Percentiles rank a stretch among this genome's conserved stretches.
phyloP scores from a whole-genome alignment of 2,329 filamentous ascomycete species.

The Mollisia scopiformis region DNA sequence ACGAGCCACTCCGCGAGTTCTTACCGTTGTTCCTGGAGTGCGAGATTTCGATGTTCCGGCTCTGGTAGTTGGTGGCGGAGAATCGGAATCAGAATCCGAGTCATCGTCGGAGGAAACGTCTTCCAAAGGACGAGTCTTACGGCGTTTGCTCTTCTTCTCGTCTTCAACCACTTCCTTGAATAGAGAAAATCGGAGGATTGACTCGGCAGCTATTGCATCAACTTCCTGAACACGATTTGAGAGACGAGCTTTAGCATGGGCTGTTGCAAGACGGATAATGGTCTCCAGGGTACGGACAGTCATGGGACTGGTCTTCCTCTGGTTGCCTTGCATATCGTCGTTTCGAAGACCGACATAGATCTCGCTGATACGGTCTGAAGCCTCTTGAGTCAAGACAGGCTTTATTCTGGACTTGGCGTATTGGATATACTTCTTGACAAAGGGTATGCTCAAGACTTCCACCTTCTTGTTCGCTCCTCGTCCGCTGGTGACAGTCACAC shows the following conservation, averaged over 20 bases:
- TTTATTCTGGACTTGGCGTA: conserved; percentile 93
- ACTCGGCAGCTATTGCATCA: conserved; percentile 85
- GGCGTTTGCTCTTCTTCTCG: conserved; percentile 81
- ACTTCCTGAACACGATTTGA: conserved; percentile 87
- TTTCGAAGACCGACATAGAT: conserved; percentile 93
- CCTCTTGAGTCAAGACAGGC: conserved; percentile 87
- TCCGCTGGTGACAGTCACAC: conserved; percentile 76
- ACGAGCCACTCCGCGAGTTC: conserved; percentile 36
- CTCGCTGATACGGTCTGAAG: conserved; percentile 87
- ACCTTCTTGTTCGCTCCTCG: conserved; percentile 75
- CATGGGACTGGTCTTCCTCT: conserved; percentile 90
- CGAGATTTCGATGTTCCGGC: conserved; percentile 37
- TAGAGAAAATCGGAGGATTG: conserved; percentile 88
- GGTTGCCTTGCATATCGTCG: conserved; percentile 93
- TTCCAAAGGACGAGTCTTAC: conserved; percentile 65
- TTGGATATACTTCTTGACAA: conserved; percentile 99
- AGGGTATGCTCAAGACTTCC: conserved; percentile 92
- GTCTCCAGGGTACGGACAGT: conserved; percentile 97
- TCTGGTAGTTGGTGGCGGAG: conserved; percentile 31
- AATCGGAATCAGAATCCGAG: conserved; percentile 47
- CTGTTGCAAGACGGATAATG: conserved; percentile 94
- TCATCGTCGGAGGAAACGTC: conserved; percentile 62
- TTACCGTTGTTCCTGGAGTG: conserved; percentile 35
- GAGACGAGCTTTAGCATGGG: conserved; percentile 89
- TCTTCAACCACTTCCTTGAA: conserved; percentile 92